phyloP scores from a whole-genome alignment of 2,329 filamentous ascomycete species.

The Trichothecium roseum region DNA sequence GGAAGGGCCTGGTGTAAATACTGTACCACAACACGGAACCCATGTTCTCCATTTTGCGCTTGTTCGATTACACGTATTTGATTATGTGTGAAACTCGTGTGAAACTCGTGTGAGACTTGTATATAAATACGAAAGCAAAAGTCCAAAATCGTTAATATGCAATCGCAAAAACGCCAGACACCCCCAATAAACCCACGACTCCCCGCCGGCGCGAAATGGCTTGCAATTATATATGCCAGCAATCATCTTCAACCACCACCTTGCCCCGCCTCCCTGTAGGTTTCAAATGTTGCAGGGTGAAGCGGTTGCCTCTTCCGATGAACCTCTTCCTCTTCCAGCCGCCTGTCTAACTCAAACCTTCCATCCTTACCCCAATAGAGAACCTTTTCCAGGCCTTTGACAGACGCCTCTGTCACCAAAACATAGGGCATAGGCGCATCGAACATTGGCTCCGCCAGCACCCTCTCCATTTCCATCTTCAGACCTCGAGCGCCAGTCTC shows the following conservation, averaged over 20 bases:
- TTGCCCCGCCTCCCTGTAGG: constrained; percentile 34
- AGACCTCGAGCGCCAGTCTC: constrained; percentile 70
- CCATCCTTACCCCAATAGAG: constrained; percentile 61
- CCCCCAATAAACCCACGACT: neutral
- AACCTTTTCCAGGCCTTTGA: constrained; percentile 49
- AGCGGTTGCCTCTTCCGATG: constrained; percentile 9
- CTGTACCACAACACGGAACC: constrained; percentile 29
- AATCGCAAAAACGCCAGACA: neutral
- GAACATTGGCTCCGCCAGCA: constrained; percentile 73
- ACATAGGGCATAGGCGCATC: constrained; percentile 69
- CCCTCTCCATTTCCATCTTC: constrained; percentile 70
- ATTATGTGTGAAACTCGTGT: no score
- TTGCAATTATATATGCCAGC: no score
- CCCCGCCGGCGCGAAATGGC: no score
- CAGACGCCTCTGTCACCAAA: constrained; percentile 60
- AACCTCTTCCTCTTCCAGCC: constrained; percentile 53
- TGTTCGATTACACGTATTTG: no score
- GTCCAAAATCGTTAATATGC: no score
- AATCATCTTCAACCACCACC: constrained; percentile 37
- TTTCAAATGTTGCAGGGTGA: constrained; percentile 23
- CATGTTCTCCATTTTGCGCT: constrained; percentile 1
- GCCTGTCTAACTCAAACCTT: constrained; percentile 56
- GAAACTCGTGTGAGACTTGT: no score
- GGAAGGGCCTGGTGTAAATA: constrained; percentile 26
- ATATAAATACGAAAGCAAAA: no score